Evolutionary conservation across 2,329 filamentous ascomycete genomes (phyloP), one percentile per base, ranked within the genome.

Genomic region (Coniosporium tulheliwenetii): DNA sequence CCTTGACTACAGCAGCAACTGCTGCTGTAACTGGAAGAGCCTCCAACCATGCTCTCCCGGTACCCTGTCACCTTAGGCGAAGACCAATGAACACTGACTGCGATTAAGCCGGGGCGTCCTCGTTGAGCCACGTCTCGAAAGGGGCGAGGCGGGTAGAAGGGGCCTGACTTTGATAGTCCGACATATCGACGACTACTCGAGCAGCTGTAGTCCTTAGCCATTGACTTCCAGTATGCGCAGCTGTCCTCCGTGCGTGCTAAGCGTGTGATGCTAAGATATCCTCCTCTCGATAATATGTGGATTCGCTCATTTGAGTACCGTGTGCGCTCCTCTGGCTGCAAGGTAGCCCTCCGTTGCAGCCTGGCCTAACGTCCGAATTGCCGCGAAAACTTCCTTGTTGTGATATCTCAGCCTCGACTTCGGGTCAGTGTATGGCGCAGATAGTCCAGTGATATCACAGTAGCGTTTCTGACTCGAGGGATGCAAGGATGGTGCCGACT

Each of bases 71-170:
- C 61, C 62, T 73, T 4, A 7, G 84, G 85, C 86, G 81, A 70
- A 93, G 74, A 93, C 62, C 60, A 49, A 54, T 40, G 53, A 60
- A 47, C 37, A 43, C 40, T 56, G 81, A 85, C 85, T 83, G 80
- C 85, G 81, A 93, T 91, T 94, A 94, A 95, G 87, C 87, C 86
- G 87, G 87, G 93, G 86, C 84, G 76, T 75, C 79, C 80, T 79
- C 77, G 7, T 87, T 79, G 74, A 84, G 79, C 77, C 73, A 77
- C 71, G 69, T 68, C 65, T 75, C 68, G 83, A 93, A 66, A 93
- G 82, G 75, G 69, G 60, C 60, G 64, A 69, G 77, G 77, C 81
- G 84, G 79, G 77, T 94, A 82, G 85, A 80, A 76, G 79, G 73
- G 69, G 85, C 75, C 93, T 94, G 87, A 93, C 85, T 94, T 85